Base-by-base conservation (phyloP, 768 basidiomycete species). In the Tulasnella sp. region DNA sequence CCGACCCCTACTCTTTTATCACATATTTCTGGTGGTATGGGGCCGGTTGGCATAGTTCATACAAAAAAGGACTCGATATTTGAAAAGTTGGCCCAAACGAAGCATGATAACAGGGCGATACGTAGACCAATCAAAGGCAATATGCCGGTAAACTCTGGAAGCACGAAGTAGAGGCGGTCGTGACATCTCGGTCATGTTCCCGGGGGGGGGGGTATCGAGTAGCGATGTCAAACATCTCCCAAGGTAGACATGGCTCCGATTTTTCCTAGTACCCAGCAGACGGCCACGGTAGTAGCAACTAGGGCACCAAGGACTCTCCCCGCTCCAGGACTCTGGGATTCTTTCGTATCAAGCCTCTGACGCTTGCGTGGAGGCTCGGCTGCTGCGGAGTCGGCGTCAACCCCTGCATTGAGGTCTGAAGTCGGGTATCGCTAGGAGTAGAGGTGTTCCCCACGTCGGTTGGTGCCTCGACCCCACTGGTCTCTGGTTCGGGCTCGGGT, bases 201-300 rank as follows among this genome's bases (percentile, higher is more conserved):
- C 12, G 54, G 54, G n/a, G n/a, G 5, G 24, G 24, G 8, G 24
- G 37, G 2, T 2, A 37, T 37, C 6, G 37, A n/a, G 24, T 22
- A 9, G 11, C 7, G 7, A 22, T n/a, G n/a, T 69, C 31, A 69
- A 18, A 37, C 64, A 28, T 37, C 64, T 69, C 64, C 64, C 64
- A 69, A 37, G 64, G 31, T 69, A 69, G 64, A 69, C 64, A 69
- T 69, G 5, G 34, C 64, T 31, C 64, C 64, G 14, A 69, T 69
- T 31, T 69, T 37, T 1, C 64, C 64, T 11, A 69, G 64, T 69
- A 37, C 64, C 64, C 64, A 69, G 34, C 64, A 69, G 16, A 69
- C 64, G 14, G 64, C 64, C 12, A 69, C 64, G 34, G 64, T 37
- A 28, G 64, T 31, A 28, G 64, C 64, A 69, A 31, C 64, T 31